A percentile compares a stretch with the other conserved stretches of the same genome.
These are phyloP conservation scores for Leccinum rimulosum DNA, from an alignment of 768 basidiomycete species.

Conservation along the genomic window DNA sequence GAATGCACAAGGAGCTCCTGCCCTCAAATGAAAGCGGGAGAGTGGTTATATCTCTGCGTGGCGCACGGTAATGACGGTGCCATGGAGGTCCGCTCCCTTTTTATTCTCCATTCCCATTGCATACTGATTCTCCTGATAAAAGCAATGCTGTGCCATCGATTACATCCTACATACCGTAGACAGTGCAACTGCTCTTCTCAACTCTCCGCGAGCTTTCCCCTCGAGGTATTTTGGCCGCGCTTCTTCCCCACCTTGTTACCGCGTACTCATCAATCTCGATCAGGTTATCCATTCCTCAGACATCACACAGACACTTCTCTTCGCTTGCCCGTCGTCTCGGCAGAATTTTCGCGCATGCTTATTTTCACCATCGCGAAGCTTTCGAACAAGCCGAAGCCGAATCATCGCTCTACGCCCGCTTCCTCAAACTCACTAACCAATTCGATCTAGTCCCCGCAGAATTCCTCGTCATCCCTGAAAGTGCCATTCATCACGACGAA, in stretches of 20 bases:
- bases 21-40: slow-evolving; percentile 98
- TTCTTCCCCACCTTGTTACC: slow-evolving; percentile 22
- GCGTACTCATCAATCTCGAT: slow-evolving; percentile 12
- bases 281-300: slow-evolving; percentile 77
- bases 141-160: slow-evolving; percentile 98
- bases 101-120: slow-evolving; percentile 1
- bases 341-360: slow-evolving; percentile 94
- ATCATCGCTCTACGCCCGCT: slow-evolving; percentile 85
- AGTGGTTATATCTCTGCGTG: slow-evolving; percentile 96
- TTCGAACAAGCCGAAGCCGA: slow-evolving; percentile 92
- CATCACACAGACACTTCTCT: slow-evolving; percentile 85
- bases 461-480: slow-evolving; percentile 76
- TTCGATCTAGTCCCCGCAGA: slow-evolving; percentile 82
- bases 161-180: slow-evolving; percentile 93
- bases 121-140: slow-evolving; percentile 16
- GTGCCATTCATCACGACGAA: slow-evolving; percentile 32
- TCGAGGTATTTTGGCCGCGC: slow-evolving; percentile 56
- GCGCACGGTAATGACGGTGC: slow-evolving; percentile 88
- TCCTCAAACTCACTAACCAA: slow-evolving; percentile 75
- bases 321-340: slow-evolving; percentile 89
- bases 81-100: slow-evolving; percentile 62
- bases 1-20: slow-evolving; percentile 86
- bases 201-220: slow-evolving; percentile 88
- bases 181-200: slow-evolving; percentile 87
- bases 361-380: slow-evolving; percentile 89